Base-by-base conservation (phyloP, 805 yeast genomes). In the Candida jianshihensis region DNA sequence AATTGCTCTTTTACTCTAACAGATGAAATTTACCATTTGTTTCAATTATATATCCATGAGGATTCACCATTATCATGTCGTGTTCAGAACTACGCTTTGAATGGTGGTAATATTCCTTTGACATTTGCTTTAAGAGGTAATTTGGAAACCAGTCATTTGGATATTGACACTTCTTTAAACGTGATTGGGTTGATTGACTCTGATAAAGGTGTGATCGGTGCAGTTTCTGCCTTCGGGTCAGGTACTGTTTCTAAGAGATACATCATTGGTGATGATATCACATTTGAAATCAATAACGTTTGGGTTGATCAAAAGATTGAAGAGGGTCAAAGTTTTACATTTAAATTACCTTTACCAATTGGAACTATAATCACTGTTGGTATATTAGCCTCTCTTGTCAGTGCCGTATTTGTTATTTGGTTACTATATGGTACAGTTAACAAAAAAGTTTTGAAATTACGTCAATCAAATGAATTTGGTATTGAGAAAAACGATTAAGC, bases 51-150 rank as follows among this genome's bases (percentile, higher is more conserved):
- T 53, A 62, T 83, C 30, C 92, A 83, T 55, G 81, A 82, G 52
- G 92, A 83, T 53, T 77, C 72, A 8, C 92, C 92, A 20, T 75
- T 78, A 51, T 70, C 82, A 32, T 83, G 92, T 55, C 63, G 81
- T 37, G 46, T 80, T 9, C 81, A 83, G 4, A 55, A 74, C 39
- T 59, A 70, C 15, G 35, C 50, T 1, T 22, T 61, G 61, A 26
- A 59, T 29, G 61, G 68, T 25, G 67, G 44, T 2, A 44, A 30
- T n/a, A 60, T 81, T 11, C 89, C 90, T 5, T 56, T 81, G 37
- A 70, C 75, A 6, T 66, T 82, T 53, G 73, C 75, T 47, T 60
- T 82, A 37, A 68, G 87, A 45, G 90, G 90, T 5, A 71, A 71
- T 41, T 68, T 81, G 26, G 76, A 75, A 46, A 78, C 77, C 31